phyloP scores from a whole-genome alignment of 768 basidiomycete species.

The Mycena haematopus region DNA sequence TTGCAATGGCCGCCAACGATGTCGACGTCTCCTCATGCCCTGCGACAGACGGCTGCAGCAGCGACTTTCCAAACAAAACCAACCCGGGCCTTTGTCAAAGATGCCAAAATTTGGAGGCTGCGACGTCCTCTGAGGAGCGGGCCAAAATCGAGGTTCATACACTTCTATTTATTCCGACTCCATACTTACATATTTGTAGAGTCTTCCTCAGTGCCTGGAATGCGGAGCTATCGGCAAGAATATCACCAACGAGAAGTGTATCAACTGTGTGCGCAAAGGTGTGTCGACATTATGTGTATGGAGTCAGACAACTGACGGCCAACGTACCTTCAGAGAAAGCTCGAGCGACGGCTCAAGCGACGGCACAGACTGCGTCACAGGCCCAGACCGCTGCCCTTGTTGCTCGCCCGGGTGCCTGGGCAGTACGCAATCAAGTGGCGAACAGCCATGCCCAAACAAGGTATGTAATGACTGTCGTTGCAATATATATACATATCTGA shows the following conservation, averaged over 20 bases:
- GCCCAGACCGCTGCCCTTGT: not conserved
- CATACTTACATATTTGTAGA: not conserved
- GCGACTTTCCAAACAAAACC: not conserved
- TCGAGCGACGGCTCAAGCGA: no score
- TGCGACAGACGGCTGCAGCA: not conserved
- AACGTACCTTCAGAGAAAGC: not conserved
- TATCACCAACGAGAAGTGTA: not conserved
- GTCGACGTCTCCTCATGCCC: not conserved
- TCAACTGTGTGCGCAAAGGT: slow-evolving; percentile 1
- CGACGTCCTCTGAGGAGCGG: not conserved
- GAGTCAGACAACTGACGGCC: no score
- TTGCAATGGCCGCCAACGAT: not conserved
- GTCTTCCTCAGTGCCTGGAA: not conserved
- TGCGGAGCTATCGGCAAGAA: not conserved
- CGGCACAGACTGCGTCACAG: not conserved
- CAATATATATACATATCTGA: not conserved
- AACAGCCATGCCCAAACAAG: not conserved
- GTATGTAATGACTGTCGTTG: not conserved
- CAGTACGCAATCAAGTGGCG: not conserved
- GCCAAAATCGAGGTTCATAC: not conserved
- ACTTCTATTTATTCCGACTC: not conserved
- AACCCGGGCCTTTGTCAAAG: not conserved
- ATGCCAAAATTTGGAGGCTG: not conserved
- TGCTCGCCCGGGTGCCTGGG: not conserved
- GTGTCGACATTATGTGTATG: no score